Evolutionary conservation across 371 early-diverging fungal genomes (phyloP), one percentile per base, ranked within the genome.

Genomic region (Mortierella sp.): DNA sequence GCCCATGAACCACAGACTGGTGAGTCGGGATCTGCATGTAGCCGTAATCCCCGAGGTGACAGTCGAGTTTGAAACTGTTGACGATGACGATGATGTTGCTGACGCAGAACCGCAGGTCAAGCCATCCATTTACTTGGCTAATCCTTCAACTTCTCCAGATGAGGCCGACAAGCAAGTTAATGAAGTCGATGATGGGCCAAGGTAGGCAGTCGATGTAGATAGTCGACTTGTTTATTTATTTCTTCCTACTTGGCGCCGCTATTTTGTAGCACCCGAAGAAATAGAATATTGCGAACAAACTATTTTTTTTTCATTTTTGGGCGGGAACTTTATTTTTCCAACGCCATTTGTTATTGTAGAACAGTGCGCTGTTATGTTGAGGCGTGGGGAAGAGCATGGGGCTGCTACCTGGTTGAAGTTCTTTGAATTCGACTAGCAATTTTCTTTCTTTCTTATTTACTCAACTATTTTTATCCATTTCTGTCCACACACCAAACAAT

Each of bases 1-100:
- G n/a, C 55, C 62, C 37, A 70, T 47, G 64, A 57, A n/a, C 32
- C 23, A 51, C 51, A 12, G 12, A 31, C 26, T 61, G 28, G 40
- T 60, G 53, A 42, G 22, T 28, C 55, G 60, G 55, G 64, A 71
- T 34, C 35, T 60, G 28, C 72, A 71, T 42, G 53, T 60, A 15
- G 64, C 66, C 17, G 19, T 71, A 59, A 29, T 71, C 22, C 72
- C 64, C 2, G 53, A 64, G 19, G 72, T 65, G 17, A 56, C 61
- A 12, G 61, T 71, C 54, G 65, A 65, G 66, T 71, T 71, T 64
- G 55, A 57, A 13, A 58, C 59, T 22, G 15, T 70, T 31, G 51
- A 58, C 23, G 70, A 63, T 23, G 37, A 12, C 5, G 31, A 9
- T 55, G 65, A 55, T 10, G 29, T 40, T 10, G 19, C 19, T 28